Evolutionary conservation across 768 basidiomycete genomes (phyloP).

Genomic region (Pleurotus platypus): DNA sequence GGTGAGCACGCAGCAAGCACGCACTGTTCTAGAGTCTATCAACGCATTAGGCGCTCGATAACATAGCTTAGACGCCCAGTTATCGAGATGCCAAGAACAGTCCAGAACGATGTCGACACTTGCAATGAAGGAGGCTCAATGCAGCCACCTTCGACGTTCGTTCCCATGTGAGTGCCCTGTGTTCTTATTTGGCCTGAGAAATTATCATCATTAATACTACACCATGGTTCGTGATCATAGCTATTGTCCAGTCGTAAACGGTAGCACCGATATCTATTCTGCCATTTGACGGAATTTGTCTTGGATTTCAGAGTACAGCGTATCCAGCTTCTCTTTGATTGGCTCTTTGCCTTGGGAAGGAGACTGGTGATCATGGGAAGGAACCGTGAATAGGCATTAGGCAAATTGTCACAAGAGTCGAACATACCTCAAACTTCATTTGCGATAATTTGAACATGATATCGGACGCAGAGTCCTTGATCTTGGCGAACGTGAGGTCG

Average conservation of each 20-base stretch:
- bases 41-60: too few relatives aligned
- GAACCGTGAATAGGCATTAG: not conserved
- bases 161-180: too few relatives aligned
- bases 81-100: too few relatives aligned
- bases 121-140: too few relatives aligned
- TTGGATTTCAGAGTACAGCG: slow-evolving; percentile 79
- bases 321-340: slow-evolving; percentile 80
- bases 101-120: too few relatives aligned
- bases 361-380: slow-evolving; percentile 43
- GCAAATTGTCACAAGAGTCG: not conserved
- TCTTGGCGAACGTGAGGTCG: slow-evolving; percentile 80
- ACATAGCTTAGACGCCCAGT: too few relatives aligned
- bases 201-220: slow-evolving; percentile 13
- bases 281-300: slow-evolving; percentile 88
- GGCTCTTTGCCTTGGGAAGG: slow-evolving; percentile 88
- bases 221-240: slow-evolving; percentile 6
- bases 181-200: too few relatives aligned
- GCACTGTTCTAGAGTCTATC: too few relatives aligned
- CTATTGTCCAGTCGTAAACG: slow-evolving; percentile 15
- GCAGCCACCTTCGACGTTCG: too few relatives aligned
- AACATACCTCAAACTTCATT: slow-evolving; percentile 92
- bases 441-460: slow-evolving; percentile 97
- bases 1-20: too few relatives aligned
- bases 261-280: slow-evolving; percentile 41
- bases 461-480: slow-evolving; percentile 84